Base-by-base conservation (phyloP, 495 filamentous ascomycete species). In the Chaetomium cochliodes region DNA sequence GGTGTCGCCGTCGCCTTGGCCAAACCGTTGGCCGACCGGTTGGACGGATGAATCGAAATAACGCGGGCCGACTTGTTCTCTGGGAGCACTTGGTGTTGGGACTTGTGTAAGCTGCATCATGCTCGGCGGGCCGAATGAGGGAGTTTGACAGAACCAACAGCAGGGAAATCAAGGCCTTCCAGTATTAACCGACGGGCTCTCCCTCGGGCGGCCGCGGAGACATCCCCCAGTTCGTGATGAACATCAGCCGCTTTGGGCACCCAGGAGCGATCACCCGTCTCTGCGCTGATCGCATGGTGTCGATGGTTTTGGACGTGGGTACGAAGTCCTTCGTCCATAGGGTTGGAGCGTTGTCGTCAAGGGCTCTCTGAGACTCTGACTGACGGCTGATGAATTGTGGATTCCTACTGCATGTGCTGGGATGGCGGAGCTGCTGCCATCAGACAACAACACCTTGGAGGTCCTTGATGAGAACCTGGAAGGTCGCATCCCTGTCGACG, bases 101-200 rank as follows among this genome's bases (percentile, higher is more conserved):
- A 16, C 16, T 30, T 54, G 37, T 12, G 7, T n/a, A n/a, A 16
- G 18, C 37, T 44, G 39, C 37, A 18, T 25, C 20, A 2, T 26
- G 54, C 37, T 5, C 4, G 16, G 55, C 39, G 55, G 55, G 55
- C 55, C 55, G 55, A 44, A 26, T 42, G 39, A 58, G 33, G 39
- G 53, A 12, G n/a, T 56, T 41, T 56, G 30, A 22, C 55, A 58
- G 55, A 58, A 28, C 55, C 39, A 58, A 58, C 55, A 60, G 9
- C 30, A 13, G 30, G 26, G 28, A 39, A 25, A 51, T 51, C 44
- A 13, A 9, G 11, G 11, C 5, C 30, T 50, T 51, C n/a, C 30
- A 39, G 9, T 37, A 49, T 49, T 49, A 49, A 33, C 46, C 58
- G 46, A 59, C 57, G 28, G 26, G 18, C 28, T 60, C 3, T 58